Evolutionary conservation across 768 basidiomycete species (phyloP).

Genomic region (Hypholoma fasciculare): DNA sequence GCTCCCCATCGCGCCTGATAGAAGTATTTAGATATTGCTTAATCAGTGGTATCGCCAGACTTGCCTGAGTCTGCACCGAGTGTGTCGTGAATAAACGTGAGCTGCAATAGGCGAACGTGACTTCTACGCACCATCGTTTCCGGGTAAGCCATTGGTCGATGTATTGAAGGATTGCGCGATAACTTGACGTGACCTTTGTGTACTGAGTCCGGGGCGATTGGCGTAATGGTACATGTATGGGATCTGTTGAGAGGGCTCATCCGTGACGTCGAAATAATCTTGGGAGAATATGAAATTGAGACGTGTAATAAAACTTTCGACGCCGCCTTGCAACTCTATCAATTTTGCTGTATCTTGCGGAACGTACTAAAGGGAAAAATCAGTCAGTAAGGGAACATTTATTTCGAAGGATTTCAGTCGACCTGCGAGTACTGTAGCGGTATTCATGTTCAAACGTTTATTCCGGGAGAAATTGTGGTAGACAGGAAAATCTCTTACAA

Average conservation of each 20-base stretch:
- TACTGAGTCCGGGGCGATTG: slow-evolving; percentile 57
- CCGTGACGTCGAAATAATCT: slow-evolving; percentile 61
- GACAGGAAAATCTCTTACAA: slow-evolving; percentile 34
- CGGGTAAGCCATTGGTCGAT: slow-evolving; percentile 55
- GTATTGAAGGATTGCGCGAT: slow-evolving; percentile 59
- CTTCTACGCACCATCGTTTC: slow-evolving; percentile 57
- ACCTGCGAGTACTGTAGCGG: slow-evolving; percentile 55
- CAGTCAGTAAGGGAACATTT: not conserved
- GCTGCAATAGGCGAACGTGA: not conserved
- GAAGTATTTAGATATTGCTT: not conserved
- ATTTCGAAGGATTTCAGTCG: slow-evolving; percentile 5
- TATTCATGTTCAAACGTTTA: not conserved
- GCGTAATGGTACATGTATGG: slow-evolving; percentile 74
- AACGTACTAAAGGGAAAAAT: slow-evolving; percentile 41
- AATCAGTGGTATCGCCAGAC: not conserved
- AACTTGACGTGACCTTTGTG: slow-evolving; percentile 54
- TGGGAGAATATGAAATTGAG: slow-evolving; percentile 60
- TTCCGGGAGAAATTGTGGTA: not conserved
- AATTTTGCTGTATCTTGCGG: slow-evolving; percentile 67
- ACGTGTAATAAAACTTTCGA: slow-evolving; percentile 50
- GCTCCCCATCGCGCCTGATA: slow-evolving; percentile 60
- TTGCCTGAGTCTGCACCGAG: slow-evolving; percentile 23
- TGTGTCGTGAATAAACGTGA: not conserved
- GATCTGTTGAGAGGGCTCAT: slow-evolving; percentile 69
- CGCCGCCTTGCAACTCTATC: slow-evolving; percentile 61